Percentiles rank a stretch among this genome's conserved stretches.
Conservation (phyloP, 2,329 filamentous ascomycete genomes). For the Penicillium sp. region DNA sequence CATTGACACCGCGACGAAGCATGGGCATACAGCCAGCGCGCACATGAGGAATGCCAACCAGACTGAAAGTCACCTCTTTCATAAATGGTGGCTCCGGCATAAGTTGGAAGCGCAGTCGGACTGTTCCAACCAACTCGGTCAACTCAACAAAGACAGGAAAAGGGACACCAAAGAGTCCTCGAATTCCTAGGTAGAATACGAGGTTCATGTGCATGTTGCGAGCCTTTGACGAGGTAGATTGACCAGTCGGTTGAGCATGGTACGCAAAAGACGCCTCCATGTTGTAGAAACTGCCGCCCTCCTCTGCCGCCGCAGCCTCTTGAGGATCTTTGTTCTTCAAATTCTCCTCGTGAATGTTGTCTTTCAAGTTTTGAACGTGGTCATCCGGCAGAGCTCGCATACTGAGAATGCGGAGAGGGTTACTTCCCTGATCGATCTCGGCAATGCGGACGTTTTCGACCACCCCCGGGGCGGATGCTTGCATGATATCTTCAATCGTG, state of each 20-base stretch:
- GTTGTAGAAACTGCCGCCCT: slow-evolving; percentile 89
- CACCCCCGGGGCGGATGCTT: slow-evolving; percentile 81
- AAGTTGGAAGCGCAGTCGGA: slow-evolving; percentile 74
- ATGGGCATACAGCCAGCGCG: slow-evolving; percentile 86
- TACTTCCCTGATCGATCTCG: slow-evolving; percentile 89
- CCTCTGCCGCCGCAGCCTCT: slow-evolving; percentile 80
- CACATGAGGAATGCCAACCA: slow-evolving; percentile 90
- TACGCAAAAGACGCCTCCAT: slow-evolving; percentile 87
- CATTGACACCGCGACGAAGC: slow-evolving; percentile 83
- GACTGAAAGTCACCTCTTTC: slow-evolving; percentile 83
- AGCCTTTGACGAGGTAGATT: slow-evolving; percentile 70
- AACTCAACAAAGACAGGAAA: slow-evolving; percentile 85
- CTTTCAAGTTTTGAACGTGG: slow-evolving; percentile 74
- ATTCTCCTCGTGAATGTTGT: slow-evolving; percentile 72
- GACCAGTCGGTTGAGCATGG: slow-evolving; percentile 70
- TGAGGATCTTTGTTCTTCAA: slow-evolving; percentile 76
- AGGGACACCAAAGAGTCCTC: slow-evolving; percentile 81
- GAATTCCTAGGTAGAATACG: slow-evolving; percentile 86
- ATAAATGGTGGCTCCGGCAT: slow-evolving; percentile 87
- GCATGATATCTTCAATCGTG: slow-evolving; percentile 92
- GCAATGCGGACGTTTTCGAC: slow-evolving; percentile 94
- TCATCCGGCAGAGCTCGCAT: slow-evolving; percentile 77
- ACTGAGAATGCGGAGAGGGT: slow-evolving; percentile 81
- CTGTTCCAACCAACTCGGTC: slow-evolving; percentile 82
- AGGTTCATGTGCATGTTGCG: slow-evolving; percentile 97